Conservation (phyloP, 225 moss, liverwort and hornwort species). For the Physcomitrellopsis africana region DNA sequence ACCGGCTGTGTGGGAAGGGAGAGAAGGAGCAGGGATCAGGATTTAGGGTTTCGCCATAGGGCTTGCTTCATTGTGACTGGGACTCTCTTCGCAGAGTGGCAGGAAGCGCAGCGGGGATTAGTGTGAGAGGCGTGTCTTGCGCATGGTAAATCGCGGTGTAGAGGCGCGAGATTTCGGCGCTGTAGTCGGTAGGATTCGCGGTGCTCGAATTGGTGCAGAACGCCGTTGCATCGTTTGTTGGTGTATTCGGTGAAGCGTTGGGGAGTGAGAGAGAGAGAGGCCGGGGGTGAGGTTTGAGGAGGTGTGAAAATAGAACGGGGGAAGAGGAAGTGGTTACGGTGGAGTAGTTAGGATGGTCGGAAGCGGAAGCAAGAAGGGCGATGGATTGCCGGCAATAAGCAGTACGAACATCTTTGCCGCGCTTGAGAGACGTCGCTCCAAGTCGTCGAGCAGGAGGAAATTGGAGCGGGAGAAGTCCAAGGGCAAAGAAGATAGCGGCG, state of each 20-base stretch:
- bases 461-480: conserved; percentile 68
- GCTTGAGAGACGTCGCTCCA: conserved; percentile 97
- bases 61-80: conserved; percentile 33
- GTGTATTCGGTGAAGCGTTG: conserved; percentile 16
- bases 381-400: conserved; percentile 99
- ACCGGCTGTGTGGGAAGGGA: conserved; percentile 38
- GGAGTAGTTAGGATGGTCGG: conserved; percentile 99
- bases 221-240: conserved; percentile 13
- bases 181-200: conserved; percentile 39
- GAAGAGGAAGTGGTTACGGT: conserved; percentile 42
- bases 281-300: background rate
- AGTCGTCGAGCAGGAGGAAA: conserved; percentile 95
- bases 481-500: conserved; percentile 81
- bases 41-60: conserved; percentile 56
- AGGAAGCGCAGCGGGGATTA: background rate
- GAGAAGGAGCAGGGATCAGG: conserved; percentile 40
- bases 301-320: conserved; percentile 23
- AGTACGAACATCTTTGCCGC: conserved; percentile 99
- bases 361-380: conserved; percentile 99
- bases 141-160: conserved; percentile 36
- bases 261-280: background rate
- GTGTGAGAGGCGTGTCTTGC: background rate
- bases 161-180: conserved; percentile 11
- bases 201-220: conserved; percentile 23
- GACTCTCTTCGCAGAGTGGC: conserved; percentile 6